A percentile compares a stretch with the other conserved stretches of the same genome.
These are phyloP conservation scores for Corniculantispora saksenae DNA, from an alignment of 2,329 filamentous ascomycete species.

Conservation along the genomic window DNA sequence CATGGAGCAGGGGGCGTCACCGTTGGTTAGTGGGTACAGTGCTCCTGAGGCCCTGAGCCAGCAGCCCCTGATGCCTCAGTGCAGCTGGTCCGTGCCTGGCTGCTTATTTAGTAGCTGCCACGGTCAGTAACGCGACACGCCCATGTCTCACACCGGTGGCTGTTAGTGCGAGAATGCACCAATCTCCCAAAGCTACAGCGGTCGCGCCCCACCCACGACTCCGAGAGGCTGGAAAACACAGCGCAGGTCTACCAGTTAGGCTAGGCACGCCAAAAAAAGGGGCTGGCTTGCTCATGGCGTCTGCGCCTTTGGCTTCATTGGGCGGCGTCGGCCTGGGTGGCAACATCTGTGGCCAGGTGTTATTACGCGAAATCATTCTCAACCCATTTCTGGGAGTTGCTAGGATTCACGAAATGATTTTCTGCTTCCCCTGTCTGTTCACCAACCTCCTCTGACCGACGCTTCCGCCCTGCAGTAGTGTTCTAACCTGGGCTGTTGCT, in stretches of 20 bases:
- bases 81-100: slow-evolving; percentile 18
- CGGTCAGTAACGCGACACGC: not conserved
- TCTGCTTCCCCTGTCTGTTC: not conserved
- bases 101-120: not conserved
- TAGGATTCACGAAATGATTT: not conserved
- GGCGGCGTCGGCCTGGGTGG: not conserved
- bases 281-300: slow-evolving; percentile 3
- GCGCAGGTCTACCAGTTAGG: not conserved
- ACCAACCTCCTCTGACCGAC: not conserved
- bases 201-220: not conserved
- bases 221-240: not conserved
- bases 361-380: not conserved
- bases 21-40: slow-evolving; percentile 16
- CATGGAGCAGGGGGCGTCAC: slow-evolving; percentile 17
- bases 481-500: too few species aligned
- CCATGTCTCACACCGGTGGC: not conserved
- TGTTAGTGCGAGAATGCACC: not conserved
- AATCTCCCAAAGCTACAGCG: not conserved
- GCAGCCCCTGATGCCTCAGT: slow-evolving; percentile 15
- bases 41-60: slow-evolving; percentile 15
- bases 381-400: not conserved
- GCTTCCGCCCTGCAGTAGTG: not conserved
- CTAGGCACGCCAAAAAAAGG: not conserved
- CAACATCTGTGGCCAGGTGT: not conserved
- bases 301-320: not conserved